These are phyloP conservation scores for Globisporangium okanoganense DNA, from an alignment of 352 stramenopile genomes.

Conservation along the genomic window DNA sequence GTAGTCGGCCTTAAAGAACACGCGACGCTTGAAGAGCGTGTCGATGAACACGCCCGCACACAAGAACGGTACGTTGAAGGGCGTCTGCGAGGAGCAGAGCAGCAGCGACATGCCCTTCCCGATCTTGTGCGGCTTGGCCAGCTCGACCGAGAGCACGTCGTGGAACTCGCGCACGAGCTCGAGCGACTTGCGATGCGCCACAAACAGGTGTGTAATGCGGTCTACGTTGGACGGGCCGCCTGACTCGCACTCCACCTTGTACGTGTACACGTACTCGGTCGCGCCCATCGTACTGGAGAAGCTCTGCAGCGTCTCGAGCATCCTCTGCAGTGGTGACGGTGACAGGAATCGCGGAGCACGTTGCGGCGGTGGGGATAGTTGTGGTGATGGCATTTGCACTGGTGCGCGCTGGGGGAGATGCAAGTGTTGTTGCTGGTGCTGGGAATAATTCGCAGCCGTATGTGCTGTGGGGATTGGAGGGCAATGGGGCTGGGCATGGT, in stretches of 20 bases:
- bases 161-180: conserved; percentile 6
- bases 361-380: background rate
- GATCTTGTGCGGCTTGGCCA: background rate
- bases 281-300: background rate
- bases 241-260: conserved; percentile 3
- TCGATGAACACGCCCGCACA: conserved; percentile 3
- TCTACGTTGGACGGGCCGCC: background rate
- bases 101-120: conserved; percentile 1
- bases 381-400: background rate
- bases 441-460: background rate
- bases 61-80: conserved; percentile 2
- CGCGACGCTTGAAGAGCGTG: background rate
- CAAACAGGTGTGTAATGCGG: conserved; percentile 1
- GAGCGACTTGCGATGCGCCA: conserved; percentile 5
- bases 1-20: conserved; percentile 1
- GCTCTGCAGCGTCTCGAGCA: background rate
- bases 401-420: background rate
- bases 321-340: background rate
- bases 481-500: background rate
- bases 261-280: conserved; percentile 1
- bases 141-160: conserved; percentile 5
- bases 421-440: background rate
- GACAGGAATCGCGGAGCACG: background rate
- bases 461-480: background rate
- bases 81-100: background rate